Conservation (phyloP, 2,329 filamentous ascomycete genomes). For the Didymella sp. region DNA sequence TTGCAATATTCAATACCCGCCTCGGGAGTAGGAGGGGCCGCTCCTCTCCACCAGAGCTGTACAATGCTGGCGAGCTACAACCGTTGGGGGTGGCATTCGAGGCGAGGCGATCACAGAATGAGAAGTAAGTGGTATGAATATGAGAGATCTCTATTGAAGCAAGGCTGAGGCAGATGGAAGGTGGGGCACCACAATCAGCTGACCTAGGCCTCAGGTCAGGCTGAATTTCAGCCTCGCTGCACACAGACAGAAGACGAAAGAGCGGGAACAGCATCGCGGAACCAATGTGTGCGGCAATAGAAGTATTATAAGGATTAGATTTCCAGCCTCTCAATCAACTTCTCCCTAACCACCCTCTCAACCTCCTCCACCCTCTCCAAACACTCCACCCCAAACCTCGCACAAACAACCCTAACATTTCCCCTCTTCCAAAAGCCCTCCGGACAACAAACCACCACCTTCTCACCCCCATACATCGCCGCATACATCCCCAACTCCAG, state of each 20-base stretch:
- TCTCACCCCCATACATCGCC: constrained; percentile 34
- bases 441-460: constrained; percentile 61
- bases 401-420: constrained; percentile 65
- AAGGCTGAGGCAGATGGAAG: background rate
- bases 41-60: background rate
- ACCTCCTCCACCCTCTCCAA: constrained; percentile 55
- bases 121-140: background rate
- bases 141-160: background rate
- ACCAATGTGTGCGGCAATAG: too few relatives aligned
- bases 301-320: background rate
- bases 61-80: background rate
- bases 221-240: background rate
- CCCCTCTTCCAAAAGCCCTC: constrained; percentile 65
- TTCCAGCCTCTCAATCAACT: constrained; percentile 21
- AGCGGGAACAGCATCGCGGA: background rate
- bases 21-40: background rate
- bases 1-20: background rate
- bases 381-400: constrained; percentile 55
- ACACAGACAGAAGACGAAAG: background rate
- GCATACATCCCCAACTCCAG: constrained; percentile 66
- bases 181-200: background rate
- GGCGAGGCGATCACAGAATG: background rate
- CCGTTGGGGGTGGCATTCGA: background rate
- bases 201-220: background rate
- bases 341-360: constrained; percentile 37